Evolutionary conservation across 2,329 filamentous ascomycete species (phyloP).

Genomic region (Metarhizium brunneum): DNA sequence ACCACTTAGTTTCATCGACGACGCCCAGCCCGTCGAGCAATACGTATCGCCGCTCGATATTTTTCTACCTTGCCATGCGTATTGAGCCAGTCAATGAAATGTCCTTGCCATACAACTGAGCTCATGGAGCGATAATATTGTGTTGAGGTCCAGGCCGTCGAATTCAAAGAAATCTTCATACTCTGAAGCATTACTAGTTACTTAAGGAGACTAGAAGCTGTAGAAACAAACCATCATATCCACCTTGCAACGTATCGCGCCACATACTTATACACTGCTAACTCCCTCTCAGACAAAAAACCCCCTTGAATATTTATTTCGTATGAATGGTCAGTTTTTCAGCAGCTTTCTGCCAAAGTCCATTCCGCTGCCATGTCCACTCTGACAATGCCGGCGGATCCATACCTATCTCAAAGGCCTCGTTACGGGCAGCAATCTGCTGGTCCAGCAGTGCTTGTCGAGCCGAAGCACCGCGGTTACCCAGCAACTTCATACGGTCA

Average conservation of each 20-base stretch:
- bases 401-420: slow-evolving; percentile 60
- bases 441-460: slow-evolving; percentile 55
- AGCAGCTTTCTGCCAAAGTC: slow-evolving; percentile 25
- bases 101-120: too few species aligned
- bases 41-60: too few species aligned
- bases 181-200: too few species aligned
- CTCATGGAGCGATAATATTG: too few species aligned
- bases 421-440: slow-evolving; percentile 53
- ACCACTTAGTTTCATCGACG: too few species aligned
- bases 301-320: background rate
- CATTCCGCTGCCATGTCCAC: slow-evolving; percentile 54
- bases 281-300: background rate
- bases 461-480: slow-evolving; percentile 52
- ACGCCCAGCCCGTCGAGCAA: too few species aligned
- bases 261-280: background rate
- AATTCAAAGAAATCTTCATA: too few species aligned
- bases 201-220: too few species aligned
- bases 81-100: too few species aligned
- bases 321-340: slow-evolving; percentile 1
- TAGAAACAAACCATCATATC: too few species aligned
- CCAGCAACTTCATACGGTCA: slow-evolving; percentile 52
- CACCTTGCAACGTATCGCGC: slow-evolving; percentile 13
- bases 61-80: too few species aligned
- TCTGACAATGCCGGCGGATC: slow-evolving; percentile 57
- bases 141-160: too few species aligned